phyloP scores from a whole-genome alignment of 2,329 filamentous ascomycete genomes.

The Trichoderma koningiopsis region DNA sequence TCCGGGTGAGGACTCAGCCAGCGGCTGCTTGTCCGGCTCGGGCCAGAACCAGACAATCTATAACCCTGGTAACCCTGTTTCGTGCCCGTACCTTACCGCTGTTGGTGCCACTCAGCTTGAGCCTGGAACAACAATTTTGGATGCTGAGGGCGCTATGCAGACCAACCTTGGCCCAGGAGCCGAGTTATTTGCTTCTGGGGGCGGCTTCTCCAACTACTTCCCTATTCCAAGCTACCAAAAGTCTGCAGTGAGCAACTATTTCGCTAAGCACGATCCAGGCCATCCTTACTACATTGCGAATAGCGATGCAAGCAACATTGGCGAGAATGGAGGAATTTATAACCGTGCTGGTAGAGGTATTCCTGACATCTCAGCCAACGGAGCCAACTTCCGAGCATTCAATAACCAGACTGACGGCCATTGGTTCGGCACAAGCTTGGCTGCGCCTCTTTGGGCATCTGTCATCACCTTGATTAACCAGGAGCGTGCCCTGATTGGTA shows the following conservation, averaged over 20 bases:
- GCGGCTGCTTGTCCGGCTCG: constrained; percentile 24
- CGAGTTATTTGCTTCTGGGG: constrained; percentile 30
- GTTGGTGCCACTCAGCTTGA: constrained; percentile 54
- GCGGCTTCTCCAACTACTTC: constrained; percentile 43
- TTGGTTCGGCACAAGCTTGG: constrained; percentile 29
- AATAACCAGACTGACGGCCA: not conserved
- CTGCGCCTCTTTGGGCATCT: constrained; percentile 30
- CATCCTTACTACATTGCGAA: constrained; percentile 32
- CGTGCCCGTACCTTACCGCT: constrained; percentile 50
- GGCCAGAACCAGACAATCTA: constrained; percentile 30
- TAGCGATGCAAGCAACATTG: constrained; percentile 42
- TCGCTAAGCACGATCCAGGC: constrained; percentile 31
- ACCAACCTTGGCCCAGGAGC: constrained; percentile 24
- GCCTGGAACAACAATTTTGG: constrained; percentile 36
- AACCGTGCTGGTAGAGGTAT: constrained; percentile 42
- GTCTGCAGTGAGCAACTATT: constrained; percentile 32
- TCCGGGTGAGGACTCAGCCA: constrained; percentile 3
- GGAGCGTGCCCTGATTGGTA: constrained; percentile 34
- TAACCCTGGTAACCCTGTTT: constrained; percentile 42
- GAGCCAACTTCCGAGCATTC: constrained; percentile 50
- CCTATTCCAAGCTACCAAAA: constrained; percentile 35
- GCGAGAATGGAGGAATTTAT: constrained; percentile 36
- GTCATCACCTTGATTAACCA: constrained; percentile 32
- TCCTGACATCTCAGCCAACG: constrained; percentile 46
- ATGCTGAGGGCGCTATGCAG: constrained; percentile 27